These are phyloP conservation scores for Talaromyces marneffei DNA, from an alignment of 2,329 filamentous ascomycete genomes.

Conservation along the genomic window DNA sequence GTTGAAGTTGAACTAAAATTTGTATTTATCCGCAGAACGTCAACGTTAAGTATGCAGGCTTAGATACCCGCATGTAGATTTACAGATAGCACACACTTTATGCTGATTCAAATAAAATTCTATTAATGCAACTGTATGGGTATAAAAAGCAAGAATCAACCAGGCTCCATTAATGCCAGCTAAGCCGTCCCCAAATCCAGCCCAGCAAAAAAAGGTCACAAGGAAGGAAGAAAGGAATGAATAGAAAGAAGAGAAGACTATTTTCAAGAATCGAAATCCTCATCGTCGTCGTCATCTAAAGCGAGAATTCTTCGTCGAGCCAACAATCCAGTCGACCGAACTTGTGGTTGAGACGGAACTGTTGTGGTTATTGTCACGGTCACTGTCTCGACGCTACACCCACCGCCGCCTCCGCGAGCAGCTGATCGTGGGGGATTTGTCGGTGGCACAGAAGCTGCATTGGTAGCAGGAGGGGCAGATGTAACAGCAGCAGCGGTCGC, in stretches of 20 bases:
- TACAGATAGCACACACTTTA: too few species aligned
- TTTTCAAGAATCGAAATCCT: not conserved
- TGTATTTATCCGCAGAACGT: too few species aligned
- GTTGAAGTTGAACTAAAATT: not conserved
- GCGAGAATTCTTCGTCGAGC: not conserved
- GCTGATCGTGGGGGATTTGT: not conserved
- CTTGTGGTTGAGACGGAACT: not conserved
- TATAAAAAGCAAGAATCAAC: not conserved
- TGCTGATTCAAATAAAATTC: too few species aligned
- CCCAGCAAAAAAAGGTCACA: not conserved
- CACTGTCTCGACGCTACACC: not conserved
- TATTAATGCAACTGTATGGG: not conserved
- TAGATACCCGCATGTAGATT: too few species aligned
- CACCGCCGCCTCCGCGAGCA: not conserved
- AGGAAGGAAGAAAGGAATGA: not conserved
- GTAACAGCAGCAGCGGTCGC: not conserved
- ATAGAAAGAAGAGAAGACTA: not conserved
- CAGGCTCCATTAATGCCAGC: not conserved
- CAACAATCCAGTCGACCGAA: not conserved
- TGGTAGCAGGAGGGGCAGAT: not conserved
- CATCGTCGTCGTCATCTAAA: not conserved
- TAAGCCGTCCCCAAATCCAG: not conserved
- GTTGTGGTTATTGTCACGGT: conserved; percentile 2
- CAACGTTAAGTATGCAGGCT: too few species aligned
- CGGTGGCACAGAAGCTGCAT: not conserved